A percentile compares a stretch with the other conserved stretches of the same genome.
Evolutionary conservation across 768 basidiomycete species (phyloP).

Genomic region (Leccinum subtestaceum): DNA sequence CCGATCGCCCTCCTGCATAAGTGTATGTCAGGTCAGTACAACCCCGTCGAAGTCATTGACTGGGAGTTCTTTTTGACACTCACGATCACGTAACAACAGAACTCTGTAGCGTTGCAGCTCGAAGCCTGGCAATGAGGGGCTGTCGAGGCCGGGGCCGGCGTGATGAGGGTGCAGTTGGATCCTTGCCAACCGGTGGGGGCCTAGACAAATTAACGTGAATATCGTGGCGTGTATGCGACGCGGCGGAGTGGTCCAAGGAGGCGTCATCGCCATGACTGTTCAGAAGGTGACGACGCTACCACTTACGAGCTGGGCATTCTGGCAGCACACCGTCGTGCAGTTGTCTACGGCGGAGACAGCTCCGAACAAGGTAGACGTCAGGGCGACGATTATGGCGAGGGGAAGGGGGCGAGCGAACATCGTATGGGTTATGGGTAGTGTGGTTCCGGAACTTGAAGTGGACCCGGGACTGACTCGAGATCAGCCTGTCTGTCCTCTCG

Average conservation of each 20-base stretch:
- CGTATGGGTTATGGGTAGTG: not conserved
- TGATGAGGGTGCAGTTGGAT: not conserved
- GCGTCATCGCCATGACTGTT: not conserved
- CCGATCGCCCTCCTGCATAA: not conserved
- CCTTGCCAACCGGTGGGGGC: constrained; percentile 1
- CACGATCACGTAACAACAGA: constrained; percentile 6
- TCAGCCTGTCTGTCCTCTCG: not conserved
- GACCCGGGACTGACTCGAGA: not conserved
- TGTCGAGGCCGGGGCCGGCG: not conserved
- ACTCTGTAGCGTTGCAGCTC: not conserved
- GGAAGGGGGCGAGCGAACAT: constrained; percentile 7
- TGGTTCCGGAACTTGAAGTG: not conserved
- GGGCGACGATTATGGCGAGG: not conserved
- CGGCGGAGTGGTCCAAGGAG: no score
- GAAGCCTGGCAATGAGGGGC: not conserved
- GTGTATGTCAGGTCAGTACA: not conserved
- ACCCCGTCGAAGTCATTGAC: not conserved
- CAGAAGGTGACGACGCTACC: not conserved
- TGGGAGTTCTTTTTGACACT: not conserved
- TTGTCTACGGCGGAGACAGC: not conserved
- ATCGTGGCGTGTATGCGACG: not conserved
- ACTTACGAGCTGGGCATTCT: not conserved
- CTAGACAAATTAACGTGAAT: not conserved
- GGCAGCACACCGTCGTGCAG: constrained; percentile 2
- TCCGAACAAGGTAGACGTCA: not conserved